Conservation (phyloP, 2,329 filamentous ascomycete species). For the Coniella vitis region DNA sequence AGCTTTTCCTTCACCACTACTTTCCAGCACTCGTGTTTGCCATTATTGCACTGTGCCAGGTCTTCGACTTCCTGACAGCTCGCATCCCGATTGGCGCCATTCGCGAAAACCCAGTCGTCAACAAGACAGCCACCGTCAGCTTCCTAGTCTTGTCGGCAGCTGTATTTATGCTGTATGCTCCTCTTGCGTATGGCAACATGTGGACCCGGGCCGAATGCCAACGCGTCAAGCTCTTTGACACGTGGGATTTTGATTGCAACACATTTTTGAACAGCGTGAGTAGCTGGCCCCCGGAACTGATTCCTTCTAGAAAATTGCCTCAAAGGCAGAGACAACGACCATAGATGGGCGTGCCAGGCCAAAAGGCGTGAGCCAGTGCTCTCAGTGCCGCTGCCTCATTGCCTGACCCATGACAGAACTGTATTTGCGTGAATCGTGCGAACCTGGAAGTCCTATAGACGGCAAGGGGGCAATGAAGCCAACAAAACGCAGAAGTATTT, state of each 20-base stretch:
- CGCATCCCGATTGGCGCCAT: constrained; percentile 64
- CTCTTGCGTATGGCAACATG: constrained; percentile 83
- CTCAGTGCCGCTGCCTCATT: background rate
- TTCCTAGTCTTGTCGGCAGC: constrained; percentile 70
- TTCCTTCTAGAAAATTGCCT: constrained; percentile 31
- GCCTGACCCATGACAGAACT: background rate
- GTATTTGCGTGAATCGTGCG: background rate
- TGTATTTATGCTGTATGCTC: constrained; percentile 79
- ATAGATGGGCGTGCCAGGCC: background rate
- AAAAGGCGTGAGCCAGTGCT: constrained; percentile 8
- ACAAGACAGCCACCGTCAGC: constrained; percentile 63
- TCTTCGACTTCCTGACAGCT: constrained; percentile 76
- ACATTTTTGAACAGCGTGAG: constrained; percentile 82
- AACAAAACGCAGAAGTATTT: constrained; percentile 2
- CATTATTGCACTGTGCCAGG: constrained; percentile 80
- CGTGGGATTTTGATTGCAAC: constrained; percentile 99
- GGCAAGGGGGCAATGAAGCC: constrained; percentile 10
- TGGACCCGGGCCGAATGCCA: constrained; percentile 90
- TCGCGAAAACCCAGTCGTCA: constrained; percentile 63
- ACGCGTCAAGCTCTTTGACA: constrained; percentile 75
- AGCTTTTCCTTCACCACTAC: constrained; percentile 97
- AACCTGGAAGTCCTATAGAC: constrained; percentile 8
- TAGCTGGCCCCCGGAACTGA: constrained; percentile 31
- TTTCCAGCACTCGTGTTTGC: constrained; percentile 96
- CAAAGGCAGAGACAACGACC: constrained; percentile 16